These are phyloP conservation scores for Mycena citricolor DNA, from an alignment of 1,284 basidiomycete species.

Conservation along the genomic window DNA sequence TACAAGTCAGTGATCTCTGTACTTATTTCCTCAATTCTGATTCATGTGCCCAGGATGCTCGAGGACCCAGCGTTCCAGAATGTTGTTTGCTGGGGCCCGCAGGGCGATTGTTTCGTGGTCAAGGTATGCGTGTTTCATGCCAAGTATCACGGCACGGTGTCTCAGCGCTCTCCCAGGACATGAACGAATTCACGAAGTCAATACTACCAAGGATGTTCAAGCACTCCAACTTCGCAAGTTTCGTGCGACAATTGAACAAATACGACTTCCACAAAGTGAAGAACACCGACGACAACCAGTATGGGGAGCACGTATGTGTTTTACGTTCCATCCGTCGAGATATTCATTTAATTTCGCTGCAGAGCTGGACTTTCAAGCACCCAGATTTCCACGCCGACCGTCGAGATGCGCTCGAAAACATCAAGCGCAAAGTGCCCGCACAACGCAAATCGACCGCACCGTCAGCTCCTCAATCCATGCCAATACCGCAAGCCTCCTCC, in stretches of 20 bases:
- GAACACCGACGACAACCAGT: slow-evolving; percentile 76
- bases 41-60: slow-evolving; percentile 73
- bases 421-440: slow-evolving; percentile 88
- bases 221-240: slow-evolving; percentile 94
- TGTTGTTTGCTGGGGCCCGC: slow-evolving; percentile 85
- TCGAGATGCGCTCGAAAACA: slow-evolving; percentile 85
- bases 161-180: slow-evolving; percentile 62
- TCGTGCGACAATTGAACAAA: slow-evolving; percentile 95
- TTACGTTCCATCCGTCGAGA: slow-evolving; percentile 22
- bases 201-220: slow-evolving; percentile 77
- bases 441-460: slow-evolving; percentile 51
- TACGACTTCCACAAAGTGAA: slow-evolving; percentile 98
- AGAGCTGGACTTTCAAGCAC: slow-evolving; percentile 96
- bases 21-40: slow-evolving; percentile 16
- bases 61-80: slow-evolving; percentile 75
- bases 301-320: slow-evolving; percentile 69
- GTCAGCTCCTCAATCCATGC: slow-evolving; percentile 24
- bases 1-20: slow-evolving; percentile 72
- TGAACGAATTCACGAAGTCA: slow-evolving; percentile 77
- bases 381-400: slow-evolving; percentile 90
- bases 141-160: too few relatives aligned
- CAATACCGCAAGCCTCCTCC: slow-evolving; percentile 9
- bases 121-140: slow-evolving; percentile 58
- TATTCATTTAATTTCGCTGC: too few relatives aligned
- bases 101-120: slow-evolving; percentile 91